Evolutionary conservation across 176 grass and related monocot genomes (phyloP), one percentile per base, ranked within the genome.

Genomic region (Chloris gayana): DNA sequence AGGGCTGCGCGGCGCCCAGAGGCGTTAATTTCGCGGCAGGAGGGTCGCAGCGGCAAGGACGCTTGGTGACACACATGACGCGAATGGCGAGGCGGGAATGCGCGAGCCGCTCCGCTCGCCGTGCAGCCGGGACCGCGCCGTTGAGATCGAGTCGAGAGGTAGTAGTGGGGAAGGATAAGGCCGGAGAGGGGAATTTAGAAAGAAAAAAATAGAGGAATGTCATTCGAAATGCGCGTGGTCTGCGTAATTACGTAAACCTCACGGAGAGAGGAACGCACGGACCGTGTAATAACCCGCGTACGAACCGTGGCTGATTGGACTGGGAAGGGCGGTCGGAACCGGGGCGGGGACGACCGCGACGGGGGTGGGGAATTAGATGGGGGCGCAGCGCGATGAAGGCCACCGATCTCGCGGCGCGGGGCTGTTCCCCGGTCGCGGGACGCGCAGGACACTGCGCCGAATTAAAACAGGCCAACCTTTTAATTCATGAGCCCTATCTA

Each of bases 401-500:
- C 56, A 12, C n/a, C 22, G 9, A 25, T 54, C 47, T 50, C 15
- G 47, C 47, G 19, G 21, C 50, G 18, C 2, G 2, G 24, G 11
- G 13, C 59, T 62, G 59, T 62, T 30, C 59, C 26, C 22, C 15
- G 50, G 50, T 14, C 4, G 66, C 65, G 56, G 49, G 60, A 5
- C 26, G 51, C 21, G 4, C 0, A 79, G 77, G 83, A 70, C 54
- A n/a, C 42, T 44, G 83, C 72, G 4, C 27, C 19, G 6, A 50
- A 67, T 78, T 78, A 62, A 85, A 65, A 73, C 46, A 65, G 75
- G 32, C 7, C 53, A 32, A 22, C 19, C 4, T 25, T 79, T 85
- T 25, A 72, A 70, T 66, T 57, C 73, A 14, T 24, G 13, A 12
- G 6, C 18, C 18, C 21, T 58, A 73, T 21, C 66, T 67, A 67